Base-by-base conservation (phyloP, 2,329 filamentous ascomycete genomes). In the Neopestalotiopsis sp. region DNA sequence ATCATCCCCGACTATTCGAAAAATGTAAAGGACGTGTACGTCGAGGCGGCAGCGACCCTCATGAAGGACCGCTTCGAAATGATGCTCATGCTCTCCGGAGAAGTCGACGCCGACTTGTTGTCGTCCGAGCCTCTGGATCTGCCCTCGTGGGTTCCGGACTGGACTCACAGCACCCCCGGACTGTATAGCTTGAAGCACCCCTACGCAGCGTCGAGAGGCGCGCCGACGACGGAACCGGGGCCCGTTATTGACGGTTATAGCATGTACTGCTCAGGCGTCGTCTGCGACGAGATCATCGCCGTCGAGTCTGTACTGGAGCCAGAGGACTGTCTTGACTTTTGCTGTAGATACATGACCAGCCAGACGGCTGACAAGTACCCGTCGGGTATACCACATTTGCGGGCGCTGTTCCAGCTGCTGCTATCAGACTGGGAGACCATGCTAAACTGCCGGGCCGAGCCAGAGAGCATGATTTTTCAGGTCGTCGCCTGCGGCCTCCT, bases 1-100 rank as follows among this genome's bases (percentile, higher is more conserved):
- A 62, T 62, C n/a, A 40, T 34, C 28, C 59, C 59, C 59, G 59
- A 62, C 59, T 62, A 62, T 40, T 62, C 59, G 30, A 62, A 62
- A 38, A 62, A 40, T 20, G 59, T 62, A 17, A 62, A 62, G 59
- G 59, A 62, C 34, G 59, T 62, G 13, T 62, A 62, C 32, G n/a
- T 62, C 34, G 59, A 62, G 32, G 34, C 59, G 5, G 59, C 59
- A 10, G n/a, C 59, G 5, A 34, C 32, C 10, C 59, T 62, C 2
- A 62, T 62, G 59, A 34, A 62, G 59, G 59, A 62, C 13, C 30
- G 59, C 3, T 62, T 62, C 59, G 59, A 62, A 20, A 20, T 40
- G 59, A 20, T 62, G 30, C 32, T 62, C 28, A 34, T 62, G 59
- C 59, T 62, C 32, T 34, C 59, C 4, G 32, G 30, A 40, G n/a